Conservation (phyloP, 2,329 filamentous ascomycete genomes). For the Penicillium concentricum region DNA sequence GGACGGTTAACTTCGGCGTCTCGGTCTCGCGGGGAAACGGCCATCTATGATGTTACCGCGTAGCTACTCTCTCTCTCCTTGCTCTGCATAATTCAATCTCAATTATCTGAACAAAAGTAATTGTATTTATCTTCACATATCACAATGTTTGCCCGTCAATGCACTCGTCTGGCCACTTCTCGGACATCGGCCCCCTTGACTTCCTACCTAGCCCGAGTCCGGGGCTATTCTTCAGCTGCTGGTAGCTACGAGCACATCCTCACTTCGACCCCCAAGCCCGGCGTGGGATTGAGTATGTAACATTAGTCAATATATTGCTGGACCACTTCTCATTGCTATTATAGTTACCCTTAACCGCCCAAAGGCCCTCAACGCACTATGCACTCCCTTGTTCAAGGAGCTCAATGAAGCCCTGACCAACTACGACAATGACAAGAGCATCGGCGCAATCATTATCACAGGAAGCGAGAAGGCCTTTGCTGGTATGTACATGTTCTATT, state of each 20-base stretch:
- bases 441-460: slow-evolving; percentile 79
- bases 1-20: slow-evolving; percentile 31
- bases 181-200: slow-evolving; percentile 45
- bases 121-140: neutral
- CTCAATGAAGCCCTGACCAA: slow-evolving; percentile 74
- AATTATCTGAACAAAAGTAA: neutral
- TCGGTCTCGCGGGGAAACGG: slow-evolving; percentile 23
- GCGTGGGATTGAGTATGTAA: slow-evolving; percentile 77
- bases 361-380: slow-evolving; percentile 92
- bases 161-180: slow-evolving; percentile 61
- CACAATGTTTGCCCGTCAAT: slow-evolving; percentile 47
- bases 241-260: slow-evolving; percentile 75
- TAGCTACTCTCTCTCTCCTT: slow-evolving; percentile 1
- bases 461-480: slow-evolving; percentile 89
- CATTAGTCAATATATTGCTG: neutral
- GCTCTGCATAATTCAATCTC: neutral
- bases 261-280: slow-evolving; percentile 78
- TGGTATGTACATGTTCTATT: slow-evolving; percentile 34
- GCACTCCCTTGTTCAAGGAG: slow-evolving; percentile 84
- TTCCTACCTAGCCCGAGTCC: slow-evolving; percentile 35
- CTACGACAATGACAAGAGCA: slow-evolving; percentile 67
- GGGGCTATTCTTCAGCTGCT: slow-evolving; percentile 44
- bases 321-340: neutral
- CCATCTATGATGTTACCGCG: slow-evolving; percentile 3
- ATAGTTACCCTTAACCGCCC: slow-evolving; percentile 89